Conservation (phyloP, 2,329 filamentous ascomycete genomes). For the Venturia carpophila region DNA sequence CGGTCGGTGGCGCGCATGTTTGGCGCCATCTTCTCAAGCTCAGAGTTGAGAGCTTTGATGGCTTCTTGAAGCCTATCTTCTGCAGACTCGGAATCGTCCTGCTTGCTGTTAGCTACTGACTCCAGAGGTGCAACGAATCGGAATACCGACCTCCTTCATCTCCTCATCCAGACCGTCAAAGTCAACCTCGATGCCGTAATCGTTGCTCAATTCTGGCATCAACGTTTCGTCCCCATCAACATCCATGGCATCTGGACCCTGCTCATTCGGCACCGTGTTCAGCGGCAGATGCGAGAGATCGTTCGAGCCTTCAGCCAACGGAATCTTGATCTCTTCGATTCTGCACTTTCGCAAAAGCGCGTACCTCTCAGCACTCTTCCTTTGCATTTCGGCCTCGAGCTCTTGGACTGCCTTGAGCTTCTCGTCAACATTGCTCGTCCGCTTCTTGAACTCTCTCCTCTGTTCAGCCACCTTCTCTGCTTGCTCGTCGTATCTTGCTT, state of each 20-base stretch:
- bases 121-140: not conserved
- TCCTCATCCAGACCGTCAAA: slow-evolving; percentile 78
- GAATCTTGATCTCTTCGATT: slow-evolving; percentile 84
- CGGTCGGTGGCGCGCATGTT: slow-evolving; percentile 95
- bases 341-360: slow-evolving; percentile 80
- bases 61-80: slow-evolving; percentile 72
- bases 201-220: slow-evolving; percentile 53
- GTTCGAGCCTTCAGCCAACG: slow-evolving; percentile 62
- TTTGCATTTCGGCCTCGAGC: slow-evolving; percentile 80
- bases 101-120: not conserved
- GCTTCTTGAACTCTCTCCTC: slow-evolving; percentile 71
- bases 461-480: slow-evolving; percentile 70
- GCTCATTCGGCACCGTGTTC: slow-evolving; percentile 60
- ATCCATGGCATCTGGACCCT: slow-evolving; percentile 86
- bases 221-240: slow-evolving; percentile 54
- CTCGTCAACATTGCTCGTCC: slow-evolving; percentile 73
- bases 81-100: slow-evolving; percentile 56
- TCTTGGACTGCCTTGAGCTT: slow-evolving; percentile 65
- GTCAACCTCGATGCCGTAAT: slow-evolving; percentile 86
- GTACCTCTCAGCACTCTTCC: slow-evolving; percentile 76
- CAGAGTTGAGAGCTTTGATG: slow-evolving; percentile 63
- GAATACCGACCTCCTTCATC: slow-evolving; percentile 51
- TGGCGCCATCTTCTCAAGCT: slow-evolving; percentile 89
- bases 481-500: slow-evolving; percentile 58
- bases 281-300: slow-evolving; percentile 76